Conservation (phyloP, 2,329 filamentous ascomycete genomes). For the Nothophoma quercina region DNA sequence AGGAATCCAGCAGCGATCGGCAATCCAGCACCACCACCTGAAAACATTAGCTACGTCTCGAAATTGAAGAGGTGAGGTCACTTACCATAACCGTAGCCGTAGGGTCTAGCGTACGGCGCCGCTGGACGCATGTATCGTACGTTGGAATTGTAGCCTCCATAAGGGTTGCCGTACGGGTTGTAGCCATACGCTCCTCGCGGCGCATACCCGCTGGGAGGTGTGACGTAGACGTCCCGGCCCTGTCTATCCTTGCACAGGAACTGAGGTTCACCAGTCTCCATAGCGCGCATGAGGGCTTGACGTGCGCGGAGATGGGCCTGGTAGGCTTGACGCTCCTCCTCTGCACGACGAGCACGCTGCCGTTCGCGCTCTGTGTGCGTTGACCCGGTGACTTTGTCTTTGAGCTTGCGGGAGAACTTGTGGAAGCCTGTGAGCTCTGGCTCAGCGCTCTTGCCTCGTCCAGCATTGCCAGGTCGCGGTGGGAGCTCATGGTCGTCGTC, state of each 20-base stretch:
- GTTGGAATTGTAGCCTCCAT: constrained; percentile 59
- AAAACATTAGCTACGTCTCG: constrained; percentile 7
- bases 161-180: constrained; percentile 55
- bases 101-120: constrained; percentile 54
- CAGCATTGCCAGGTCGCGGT: constrained; percentile 10
- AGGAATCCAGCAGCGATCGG: constrained; percentile 47
- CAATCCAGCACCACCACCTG: constrained; percentile 42
- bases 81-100: constrained; percentile 48
- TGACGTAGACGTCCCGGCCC: constrained; percentile 65
- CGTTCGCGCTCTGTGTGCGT: constrained; percentile 63
- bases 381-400: constrained; percentile 65
- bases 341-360: constrained; percentile 56
- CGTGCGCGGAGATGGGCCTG: constrained; percentile 60
- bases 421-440: constrained; percentile 47
- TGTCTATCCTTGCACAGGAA: constrained; percentile 62
- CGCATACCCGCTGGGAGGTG: constrained; percentile 59
- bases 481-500: constrained; percentile 37
- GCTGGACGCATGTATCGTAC: constrained; percentile 59
- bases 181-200: constrained; percentile 52
- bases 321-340: constrained; percentile 62
- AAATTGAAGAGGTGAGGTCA: neutral
- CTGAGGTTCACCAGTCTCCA: constrained; percentile 64
- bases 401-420: constrained; percentile 63
- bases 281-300: constrained; percentile 59
- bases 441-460: constrained; percentile 10